Conservation (phyloP, 1,284 basidiomycete species). For the Sutorius eximius region DNA sequence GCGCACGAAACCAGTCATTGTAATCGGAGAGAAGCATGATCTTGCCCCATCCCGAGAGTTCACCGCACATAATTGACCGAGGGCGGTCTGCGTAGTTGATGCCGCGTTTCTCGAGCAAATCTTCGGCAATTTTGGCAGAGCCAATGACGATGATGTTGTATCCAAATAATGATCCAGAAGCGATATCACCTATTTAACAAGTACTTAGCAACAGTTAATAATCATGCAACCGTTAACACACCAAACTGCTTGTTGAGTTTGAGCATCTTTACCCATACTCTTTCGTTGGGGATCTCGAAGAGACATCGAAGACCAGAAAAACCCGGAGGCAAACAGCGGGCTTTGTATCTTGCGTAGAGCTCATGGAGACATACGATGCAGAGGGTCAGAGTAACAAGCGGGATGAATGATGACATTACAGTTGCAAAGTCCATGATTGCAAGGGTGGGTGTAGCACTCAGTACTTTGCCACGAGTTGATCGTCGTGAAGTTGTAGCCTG, state of each 20-base stretch:
- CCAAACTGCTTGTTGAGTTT: conserved; percentile 16
- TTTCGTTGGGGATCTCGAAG: conserved; percentile 9
- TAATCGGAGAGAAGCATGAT: conserved; percentile 28
- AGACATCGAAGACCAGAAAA: conserved; percentile 15
- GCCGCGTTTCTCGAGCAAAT: conserved; percentile 24
- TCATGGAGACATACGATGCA: conserved; percentile 8
- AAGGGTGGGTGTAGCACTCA: background rate
- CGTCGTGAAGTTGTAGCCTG: background rate
- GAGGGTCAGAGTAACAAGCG: background rate
- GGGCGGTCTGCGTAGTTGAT: conserved; percentile 27
- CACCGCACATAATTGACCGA: conserved; percentile 25
- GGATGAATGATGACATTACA: background rate
- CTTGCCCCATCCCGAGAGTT: conserved; percentile 31
- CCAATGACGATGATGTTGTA: conserved; percentile 19
- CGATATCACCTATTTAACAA: conserved; percentile 17
- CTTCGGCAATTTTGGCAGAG: conserved; percentile 22
- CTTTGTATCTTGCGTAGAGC: background rate
- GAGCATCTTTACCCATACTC: conserved; percentile 13
- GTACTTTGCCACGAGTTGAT: background rate
- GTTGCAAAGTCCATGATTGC: background rate
- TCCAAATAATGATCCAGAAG: conserved; percentile 16
- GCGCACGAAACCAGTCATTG: conserved; percentile 21
- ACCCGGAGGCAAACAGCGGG: conserved; percentile 18
- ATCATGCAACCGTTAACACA: background rate
- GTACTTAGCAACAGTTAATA: background rate